Conservation (phyloP, 371 early-diverging fungal genomes). For the Mortierella sp. region DNA sequence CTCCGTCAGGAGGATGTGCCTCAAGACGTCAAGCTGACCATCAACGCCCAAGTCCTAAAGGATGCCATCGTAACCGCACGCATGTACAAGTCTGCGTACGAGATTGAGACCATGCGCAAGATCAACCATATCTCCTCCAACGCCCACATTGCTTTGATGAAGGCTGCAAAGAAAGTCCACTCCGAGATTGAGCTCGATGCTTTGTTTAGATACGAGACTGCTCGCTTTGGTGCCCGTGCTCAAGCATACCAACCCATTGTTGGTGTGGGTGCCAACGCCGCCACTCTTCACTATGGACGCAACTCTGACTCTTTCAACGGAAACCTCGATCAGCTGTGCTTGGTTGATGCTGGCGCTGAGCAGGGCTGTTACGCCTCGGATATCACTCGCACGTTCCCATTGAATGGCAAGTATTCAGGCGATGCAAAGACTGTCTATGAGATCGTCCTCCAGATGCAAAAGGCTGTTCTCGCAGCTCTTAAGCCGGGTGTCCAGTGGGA, state of each 20-base stretch:
- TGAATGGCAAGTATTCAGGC: conserved; percentile 81
- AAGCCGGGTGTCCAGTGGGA: conserved; percentile 91
- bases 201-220: conserved; percentile 80
- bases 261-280: conserved; percentile 83
- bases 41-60: conserved; percentile 55
- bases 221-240: conserved; percentile 76
- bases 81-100: conserved; percentile 81
- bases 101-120: conserved; percentile 80
- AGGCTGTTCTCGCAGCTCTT: conserved; percentile 74
- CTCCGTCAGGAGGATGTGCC: conserved; percentile 59
- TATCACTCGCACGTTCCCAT: conserved; percentile 92
- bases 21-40: conserved; percentile 53
- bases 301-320: conserved; percentile 69
- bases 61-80: conserved; percentile 83
- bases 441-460: conserved; percentile 89
- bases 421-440: conserved; percentile 85
- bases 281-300: conserved; percentile 87
- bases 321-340: conserved; percentile 73
- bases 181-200: conserved; percentile 83
- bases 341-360: conserved; percentile 94
- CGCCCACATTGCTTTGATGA: conserved; percentile 86
- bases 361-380: conserved; percentile 87
- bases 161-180: conserved; percentile 67
- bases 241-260: conserved; percentile 92
- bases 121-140: conserved; percentile 82